Percentiles rank a stretch among this genome's conserved stretches.
Evolutionary conservation across 768 basidiomycete genomes (phyloP).

Genomic region (Boletus barrowsii): DNA sequence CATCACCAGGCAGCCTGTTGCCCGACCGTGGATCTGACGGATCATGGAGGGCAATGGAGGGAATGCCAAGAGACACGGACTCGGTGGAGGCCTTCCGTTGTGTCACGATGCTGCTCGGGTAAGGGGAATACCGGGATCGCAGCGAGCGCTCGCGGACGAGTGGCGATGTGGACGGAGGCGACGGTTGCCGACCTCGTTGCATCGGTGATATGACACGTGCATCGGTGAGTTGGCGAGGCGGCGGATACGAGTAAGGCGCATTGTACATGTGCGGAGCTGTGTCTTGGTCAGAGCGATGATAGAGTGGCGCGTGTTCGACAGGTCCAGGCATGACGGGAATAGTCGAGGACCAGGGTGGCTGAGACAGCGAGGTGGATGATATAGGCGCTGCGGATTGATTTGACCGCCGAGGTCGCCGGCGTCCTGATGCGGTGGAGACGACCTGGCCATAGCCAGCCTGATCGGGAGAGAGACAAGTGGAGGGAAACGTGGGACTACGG

Average conservation of each 20-base stretch:
- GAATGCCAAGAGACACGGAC: constrained; percentile 34
- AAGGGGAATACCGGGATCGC: constrained; percentile 43
- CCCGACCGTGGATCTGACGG: constrained; percentile 24
- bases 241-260: constrained; percentile 29
- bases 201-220: constrained; percentile 30
- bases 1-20: constrained; percentile 31
- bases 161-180: constrained; percentile 25
- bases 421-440: constrained; percentile 55
- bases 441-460: constrained; percentile 87
- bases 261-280: constrained; percentile 26
- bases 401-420: constrained; percentile 57
- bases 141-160: constrained; percentile 23
- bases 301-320: constrained; percentile 18
- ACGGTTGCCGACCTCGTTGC: constrained; percentile 28
- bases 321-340: constrained; percentile 35
- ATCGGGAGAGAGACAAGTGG: constrained; percentile 79
- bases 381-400: constrained; percentile 39
- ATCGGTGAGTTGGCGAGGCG: constrained; percentile 27
- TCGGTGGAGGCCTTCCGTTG: constrained; percentile 27
- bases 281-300: constrained; percentile 25
- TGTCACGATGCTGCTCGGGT: constrained; percentile 33
- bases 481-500: constrained; percentile 75
- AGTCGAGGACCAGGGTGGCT: constrained; percentile 48
- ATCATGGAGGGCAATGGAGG: constrained; percentile 36
- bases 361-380: constrained; percentile 29